Evolutionary conservation across 2,329 filamentous ascomycete genomes (phyloP), one percentile per base, ranked within the genome.

Genomic region (Aspergillus ustus): DNA sequence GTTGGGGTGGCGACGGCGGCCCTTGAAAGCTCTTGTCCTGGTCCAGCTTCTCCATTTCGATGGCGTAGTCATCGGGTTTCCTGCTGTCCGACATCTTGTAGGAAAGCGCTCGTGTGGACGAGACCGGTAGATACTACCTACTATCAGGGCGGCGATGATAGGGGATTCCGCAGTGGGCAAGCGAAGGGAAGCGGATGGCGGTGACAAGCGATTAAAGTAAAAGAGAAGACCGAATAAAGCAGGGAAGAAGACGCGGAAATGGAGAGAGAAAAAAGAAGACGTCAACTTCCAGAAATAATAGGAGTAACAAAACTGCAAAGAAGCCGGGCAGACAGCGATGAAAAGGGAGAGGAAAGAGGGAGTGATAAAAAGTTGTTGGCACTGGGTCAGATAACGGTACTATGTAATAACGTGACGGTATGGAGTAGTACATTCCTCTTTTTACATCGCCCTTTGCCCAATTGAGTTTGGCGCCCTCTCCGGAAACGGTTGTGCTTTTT

Each of bases 71-170:
- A 73, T 85, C 84, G 75, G 91, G 90, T 78, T 92, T 95, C 85
- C 95, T 96, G 77, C 93, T 93, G 83, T 95, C 91, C 73, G 89
- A 85, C 92, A 96, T 96, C 67, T 71, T 83, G 74, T 58, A 60
- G 61, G 58, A 60, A 59, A 46, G 45, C 40, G 52, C 49, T 58
- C 52, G 54, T 51, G 31, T 54, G 29, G 53, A 40, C 20, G 55
- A 58, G 43, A 57, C 52, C 57, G 43, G 28, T 19, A 25, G 3
- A 25, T 5, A 25, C 25, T 25, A 25, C 25, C 25, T 25, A 22
- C 19, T 46, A 29, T 34, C 48, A 48, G 45, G 44, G 13, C 31
- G 52, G 31, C 51, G 48, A 60, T 28, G 37, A 57, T 45, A 51
- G 37, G 57, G 53, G 40, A 28, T 56, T 29, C n/a, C 19, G 46